Evolutionary conservation across 495 filamentous ascomycete genomes (phyloP).

Genomic region (Penicillium mononematosum): DNA sequence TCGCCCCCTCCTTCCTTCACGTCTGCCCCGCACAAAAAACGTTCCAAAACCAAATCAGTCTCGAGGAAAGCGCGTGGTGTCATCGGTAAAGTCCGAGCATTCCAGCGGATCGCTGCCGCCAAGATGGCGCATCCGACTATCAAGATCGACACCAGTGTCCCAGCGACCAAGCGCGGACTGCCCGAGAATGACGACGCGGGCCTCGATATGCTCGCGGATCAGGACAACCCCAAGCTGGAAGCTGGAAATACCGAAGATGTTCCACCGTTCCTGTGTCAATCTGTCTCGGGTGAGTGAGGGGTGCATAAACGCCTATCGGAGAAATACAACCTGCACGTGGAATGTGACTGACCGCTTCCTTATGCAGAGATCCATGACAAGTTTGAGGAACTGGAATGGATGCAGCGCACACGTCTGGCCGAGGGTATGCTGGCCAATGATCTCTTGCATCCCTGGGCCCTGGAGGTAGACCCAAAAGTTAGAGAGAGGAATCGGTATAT

Average conservation of each 20-base stretch:
- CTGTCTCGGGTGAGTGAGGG: slow-evolving; percentile 40
- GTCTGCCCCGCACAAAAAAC: slow-evolving; percentile 37
- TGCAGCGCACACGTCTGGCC: slow-evolving; percentile 39
- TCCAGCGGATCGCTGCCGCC: slow-evolving; percentile 45
- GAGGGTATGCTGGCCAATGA: slow-evolving; percentile 39
- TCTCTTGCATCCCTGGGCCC: slow-evolving; percentile 47
- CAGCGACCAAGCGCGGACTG: slow-evolving; percentile 42
- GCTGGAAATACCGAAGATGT: slow-evolving; percentile 38
- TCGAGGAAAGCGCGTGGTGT: slow-evolving; percentile 49
- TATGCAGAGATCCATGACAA: slow-evolving; percentile 45
- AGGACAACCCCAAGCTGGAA: slow-evolving; percentile 37
- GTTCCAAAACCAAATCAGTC: slow-evolving; percentile 35
- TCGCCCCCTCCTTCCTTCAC: slow-evolving; percentile 34
- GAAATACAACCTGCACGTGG: slow-evolving; percentile 24
- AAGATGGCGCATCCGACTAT: slow-evolving; percentile 50
- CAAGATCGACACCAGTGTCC: slow-evolving; percentile 48
- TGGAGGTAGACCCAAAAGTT: slow-evolving; percentile 52
- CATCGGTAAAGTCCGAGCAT: slow-evolving; percentile 48
- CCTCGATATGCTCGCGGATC: slow-evolving; percentile 31
- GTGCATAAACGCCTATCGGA: slow-evolving; percentile 24
- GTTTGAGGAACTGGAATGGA: slow-evolving; percentile 51
- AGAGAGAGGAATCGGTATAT: slow-evolving; percentile 70
- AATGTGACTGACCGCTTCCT: slow-evolving; percentile 25
- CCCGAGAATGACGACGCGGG: slow-evolving; percentile 39
- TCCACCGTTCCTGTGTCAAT: slow-evolving; percentile 46